Evolutionary conservation across 305 asterid species (phyloP).

Genomic region (Fraxinus sp.): DNA sequence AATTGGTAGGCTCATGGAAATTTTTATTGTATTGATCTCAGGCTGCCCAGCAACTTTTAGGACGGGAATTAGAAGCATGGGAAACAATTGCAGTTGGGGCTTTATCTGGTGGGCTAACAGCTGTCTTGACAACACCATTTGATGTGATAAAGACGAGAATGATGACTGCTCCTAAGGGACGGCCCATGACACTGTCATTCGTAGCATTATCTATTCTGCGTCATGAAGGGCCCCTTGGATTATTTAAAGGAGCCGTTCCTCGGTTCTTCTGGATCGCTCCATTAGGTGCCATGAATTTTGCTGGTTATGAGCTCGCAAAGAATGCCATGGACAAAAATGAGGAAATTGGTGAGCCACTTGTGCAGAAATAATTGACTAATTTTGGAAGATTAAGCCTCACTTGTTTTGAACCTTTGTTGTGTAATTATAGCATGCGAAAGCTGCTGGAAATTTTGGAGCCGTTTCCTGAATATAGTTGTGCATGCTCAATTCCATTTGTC

Average conservation of each 20-base stretch:
- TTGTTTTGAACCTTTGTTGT: conserved; percentile 21
- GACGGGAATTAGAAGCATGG: conserved; percentile 91
- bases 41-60: conserved; percentile 64
- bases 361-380: conserved; percentile 40
- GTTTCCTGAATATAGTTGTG: conserved; percentile 27
- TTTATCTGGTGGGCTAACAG: conserved; percentile 83
- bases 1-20: background rate
- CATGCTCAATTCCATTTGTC: conserved; percentile 33
- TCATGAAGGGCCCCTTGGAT: conserved; percentile 80
- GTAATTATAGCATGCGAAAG: conserved; percentile 21
- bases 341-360: conserved; percentile 40
- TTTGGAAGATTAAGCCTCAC: background rate
- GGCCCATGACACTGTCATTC: conserved; percentile 47
- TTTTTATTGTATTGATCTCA: conserved; percentile 19
- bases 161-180: conserved; percentile 86
- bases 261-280: conserved; percentile 99
- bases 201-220: conserved; percentile 71
- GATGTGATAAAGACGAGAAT: conserved; percentile 93
- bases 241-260: conserved; percentile 92
- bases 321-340: conserved; percentile 76
- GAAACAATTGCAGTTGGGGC: conserved; percentile 91
- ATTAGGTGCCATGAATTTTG: conserved; percentile 92
- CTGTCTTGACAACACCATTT: conserved; percentile 86
- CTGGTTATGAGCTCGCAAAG: conserved; percentile 86
- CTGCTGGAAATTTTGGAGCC: conserved; percentile 26